Base-by-base conservation (phyloP, 2,329 filamentous ascomycete genomes). In the Colletotrichum neosansevieriae region DNA sequence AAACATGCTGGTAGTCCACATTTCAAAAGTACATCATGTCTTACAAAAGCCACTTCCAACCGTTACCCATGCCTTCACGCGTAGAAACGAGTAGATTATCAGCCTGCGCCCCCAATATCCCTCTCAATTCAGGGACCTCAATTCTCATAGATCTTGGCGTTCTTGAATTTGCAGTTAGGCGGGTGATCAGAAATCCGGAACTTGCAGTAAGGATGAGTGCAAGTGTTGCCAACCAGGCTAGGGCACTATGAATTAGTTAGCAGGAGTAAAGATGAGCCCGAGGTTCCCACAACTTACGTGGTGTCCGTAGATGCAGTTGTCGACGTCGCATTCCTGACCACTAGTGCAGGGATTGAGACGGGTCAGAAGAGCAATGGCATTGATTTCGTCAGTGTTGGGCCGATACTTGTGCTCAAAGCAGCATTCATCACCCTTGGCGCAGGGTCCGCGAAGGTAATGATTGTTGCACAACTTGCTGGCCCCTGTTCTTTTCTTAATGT, bases 251-350 rank as follows among this genome's bases (percentile, higher is more conserved):
- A 34, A 24, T 34, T 68, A 36, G 32, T 58, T 38, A 70, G 58
- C 66, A 51, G 44, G 32, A 21, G 49, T 24, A 9, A 32, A n/a
- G 12, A 15, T 1, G 17, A 11, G 13, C 13, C 17, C 13, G 7
- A n/a, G 29, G 10, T 19, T 5, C 13, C 44, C 49, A 21, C 51
- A 24, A 81, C 85, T 79, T 74, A 88, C 86, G 73, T 90, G 84
- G 74, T 90, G 88, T 3, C 88, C 88, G 72, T 90, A 90, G 67
- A 90, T 89, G 74, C 88, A 90, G 70, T 85, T 84, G 2, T 84
- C 81, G 4, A 83, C 77, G 6, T 85, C 83, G 71, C 88, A 90
- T n/a, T 86, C 80, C 74, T 90, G 88, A 0, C 86, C 85, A 34
- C 78, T 82, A 0, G 81, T 81, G 76, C 88, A 90, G 1, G 87